Evolutionary conservation across 2,329 filamentous ascomycete genomes (phyloP).

Genomic region (Coniochaeta ligniaria): DNA sequence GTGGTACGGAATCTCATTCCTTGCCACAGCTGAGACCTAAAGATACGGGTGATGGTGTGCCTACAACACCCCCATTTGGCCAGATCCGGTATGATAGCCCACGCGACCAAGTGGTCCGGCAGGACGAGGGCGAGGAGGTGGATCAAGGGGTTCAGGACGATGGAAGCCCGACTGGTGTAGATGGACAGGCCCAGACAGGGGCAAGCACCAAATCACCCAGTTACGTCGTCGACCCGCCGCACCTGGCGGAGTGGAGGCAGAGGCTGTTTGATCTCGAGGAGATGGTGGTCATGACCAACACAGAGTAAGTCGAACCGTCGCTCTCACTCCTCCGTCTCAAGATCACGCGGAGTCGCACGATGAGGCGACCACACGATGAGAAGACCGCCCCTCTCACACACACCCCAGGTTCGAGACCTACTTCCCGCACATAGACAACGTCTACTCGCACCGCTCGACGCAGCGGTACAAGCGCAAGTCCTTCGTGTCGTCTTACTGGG

Average conservation of each 20-base stretch:
- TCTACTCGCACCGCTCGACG: constrained; percentile 78
- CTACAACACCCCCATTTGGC: background rate
- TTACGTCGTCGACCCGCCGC: background rate
- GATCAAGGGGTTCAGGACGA: background rate
- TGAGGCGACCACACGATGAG: background rate
- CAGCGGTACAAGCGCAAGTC: constrained; percentile 75
- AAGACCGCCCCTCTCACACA: background rate
- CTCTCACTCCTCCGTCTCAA: background rate
- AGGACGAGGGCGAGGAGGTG: background rate
- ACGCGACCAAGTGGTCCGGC: background rate
- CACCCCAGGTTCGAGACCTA: constrained; percentile 65
- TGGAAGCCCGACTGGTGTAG: background rate
- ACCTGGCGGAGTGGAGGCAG: background rate
- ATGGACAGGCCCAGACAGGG: background rate
- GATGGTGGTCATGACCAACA: background rate
- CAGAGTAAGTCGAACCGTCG: background rate
- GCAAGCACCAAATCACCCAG: background rate
- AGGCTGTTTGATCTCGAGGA: background rate
- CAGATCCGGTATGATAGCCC: background rate
- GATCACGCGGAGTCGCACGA: background rate
- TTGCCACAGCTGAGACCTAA: background rate
- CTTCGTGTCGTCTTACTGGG: constrained; percentile 81
- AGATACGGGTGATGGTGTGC: background rate
- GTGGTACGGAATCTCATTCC: background rate
- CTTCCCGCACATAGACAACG: constrained; percentile 77